Evolutionary conservation across 2,329 filamentous ascomycete genomes (phyloP), one percentile per base, ranked within the genome.

Genomic region (Fusarium sp.): DNA sequence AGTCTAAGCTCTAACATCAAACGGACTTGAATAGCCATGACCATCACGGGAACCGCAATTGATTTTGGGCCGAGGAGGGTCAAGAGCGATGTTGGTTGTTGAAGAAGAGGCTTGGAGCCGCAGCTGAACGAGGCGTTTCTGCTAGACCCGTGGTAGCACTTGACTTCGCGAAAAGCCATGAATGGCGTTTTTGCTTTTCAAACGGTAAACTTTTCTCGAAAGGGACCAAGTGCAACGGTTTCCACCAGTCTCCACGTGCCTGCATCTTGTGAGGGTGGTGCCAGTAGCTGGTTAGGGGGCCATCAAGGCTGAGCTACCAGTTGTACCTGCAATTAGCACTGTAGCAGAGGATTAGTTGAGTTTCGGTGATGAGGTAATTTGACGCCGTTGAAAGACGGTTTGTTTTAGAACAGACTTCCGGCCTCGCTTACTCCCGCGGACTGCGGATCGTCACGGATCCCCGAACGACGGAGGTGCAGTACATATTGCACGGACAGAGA

Each of bases 181-280:
- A 25, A 60, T 37, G 61, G 59, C 45, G 58, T 54, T 39, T 55
- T 49, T 45, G 45, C 54, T 65, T 55, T 57, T 72, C 69, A 65
- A 72, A 72, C 66, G 60, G 60, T 65, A 38, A 70, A 60, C 71
- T 75, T 70, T 72, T 55, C 73, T 76, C 33, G 38, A 74, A 73
- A 55, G 46, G 65, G 74, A 68, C 54, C 58, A 76, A 65, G 63
- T 59, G 60, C 42, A 75, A 76, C 73, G 66, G 73, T 73, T 76
- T 70, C 60, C 70, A 66, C 62, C 52, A 67, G 68, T 56, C 67
- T 69, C 74, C 74, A 75, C 70, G 74, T 73, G 74, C 70, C 68
- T 73, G 66, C 44, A 55, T 56, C n/a, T 57, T 45, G 16, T 38
- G 63, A 63, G 58, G 65, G 62, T 67, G 63, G 70, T 72, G 70